Base-by-base conservation (phyloP, 768 basidiomycete genomes). In the Lactifluus pinguis region DNA sequence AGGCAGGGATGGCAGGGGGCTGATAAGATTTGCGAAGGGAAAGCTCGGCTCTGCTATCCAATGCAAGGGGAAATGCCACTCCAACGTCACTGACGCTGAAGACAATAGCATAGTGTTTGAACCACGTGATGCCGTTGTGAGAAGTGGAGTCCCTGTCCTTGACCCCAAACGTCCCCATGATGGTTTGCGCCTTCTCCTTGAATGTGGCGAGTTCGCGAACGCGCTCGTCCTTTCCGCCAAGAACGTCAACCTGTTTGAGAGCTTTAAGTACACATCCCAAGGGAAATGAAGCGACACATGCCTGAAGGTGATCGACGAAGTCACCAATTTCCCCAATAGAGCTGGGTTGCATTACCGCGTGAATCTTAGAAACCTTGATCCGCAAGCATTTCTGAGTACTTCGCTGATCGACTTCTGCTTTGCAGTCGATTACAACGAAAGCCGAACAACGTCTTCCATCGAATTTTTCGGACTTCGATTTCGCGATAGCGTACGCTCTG, bases 261-360 rank as follows among this genome's bases (percentile, higher is more conserved):
- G 6, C 63, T 39, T 67, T 1, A 72, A 66, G 50, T 51, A 64
- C 19, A 34, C 64, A 45, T 38, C 32, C 54, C 15, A 55, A 25
- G 25, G 25, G 49, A 54, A 56, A 48, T 47, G 34, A 38, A 42
- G 30, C 32, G 36, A 49, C 36, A 62, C 50, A 49, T 74, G 87
- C 91, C 79, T 90, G 91, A 45, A 92, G 76, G 66, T 92, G 80
- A 69, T 95, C 92, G 44, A 92, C 72, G 64, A 93, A 91, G 69
- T 98, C 95, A 15, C 87, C 90, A 8, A 98, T 76, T 69, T 95
- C 90, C 21, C 87, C 87, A 53, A 98, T 86, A 0, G 95, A 95
- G 64, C 90, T 91, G 10, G 95, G 87, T 70, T 94, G 93, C 87
- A 97, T 86, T 38, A 95, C 89, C 1, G 95, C 93, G 68, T 98